phyloP scores from a whole-genome alignment of 306 rosid genomes.

The Hippophae gyantsensis region DNA sequence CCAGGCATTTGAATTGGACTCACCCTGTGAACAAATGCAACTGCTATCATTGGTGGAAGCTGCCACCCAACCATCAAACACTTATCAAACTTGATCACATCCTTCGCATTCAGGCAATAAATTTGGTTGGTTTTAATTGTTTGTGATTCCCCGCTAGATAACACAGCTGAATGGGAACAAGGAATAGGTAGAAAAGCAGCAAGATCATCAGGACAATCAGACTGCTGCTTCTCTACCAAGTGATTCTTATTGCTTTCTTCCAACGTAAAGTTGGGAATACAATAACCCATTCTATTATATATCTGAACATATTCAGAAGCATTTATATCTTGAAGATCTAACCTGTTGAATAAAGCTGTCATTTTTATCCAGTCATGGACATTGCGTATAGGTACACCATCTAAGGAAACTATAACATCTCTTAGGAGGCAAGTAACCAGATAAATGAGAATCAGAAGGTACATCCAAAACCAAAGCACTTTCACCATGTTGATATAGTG shows the following conservation, averaged over 20 bases:
- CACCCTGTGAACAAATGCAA: constrained; percentile 47
- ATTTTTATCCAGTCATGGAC: constrained; percentile 59
- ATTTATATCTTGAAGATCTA: constrained; percentile 29
- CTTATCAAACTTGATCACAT: constrained; percentile 45
- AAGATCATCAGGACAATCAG: constrained; percentile 40
- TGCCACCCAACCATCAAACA: constrained; percentile 49
- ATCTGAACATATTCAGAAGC: constrained; percentile 17
- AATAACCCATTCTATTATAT: constrained; percentile 52
- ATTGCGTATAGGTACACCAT: constrained; percentile 43
- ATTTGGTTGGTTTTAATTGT: constrained; percentile 21
- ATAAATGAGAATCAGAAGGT: constrained; percentile 52
- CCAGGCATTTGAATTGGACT: constrained; percentile 70
- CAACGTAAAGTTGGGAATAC: constrained; percentile 48
- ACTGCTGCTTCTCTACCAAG: constrained; percentile 23
- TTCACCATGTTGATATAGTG: constrained; percentile 45
- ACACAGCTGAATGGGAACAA: constrained; percentile 24
- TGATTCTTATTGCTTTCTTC: constrained; percentile 33
- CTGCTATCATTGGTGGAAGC: constrained; percentile 24
- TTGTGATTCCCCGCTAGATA: constrained; percentile 15
- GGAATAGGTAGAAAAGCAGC: constrained; percentile 37
- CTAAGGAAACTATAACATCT: constrained; percentile 58
- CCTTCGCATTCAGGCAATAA: constrained; percentile 61
- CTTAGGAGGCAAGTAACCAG: constrained; percentile 55
- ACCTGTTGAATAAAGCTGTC: constrained; percentile 29
- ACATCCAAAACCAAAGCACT: constrained; percentile 51